Conservation (phyloP, 768 basidiomycete genomes). For the Mrakia frigida region DNA sequence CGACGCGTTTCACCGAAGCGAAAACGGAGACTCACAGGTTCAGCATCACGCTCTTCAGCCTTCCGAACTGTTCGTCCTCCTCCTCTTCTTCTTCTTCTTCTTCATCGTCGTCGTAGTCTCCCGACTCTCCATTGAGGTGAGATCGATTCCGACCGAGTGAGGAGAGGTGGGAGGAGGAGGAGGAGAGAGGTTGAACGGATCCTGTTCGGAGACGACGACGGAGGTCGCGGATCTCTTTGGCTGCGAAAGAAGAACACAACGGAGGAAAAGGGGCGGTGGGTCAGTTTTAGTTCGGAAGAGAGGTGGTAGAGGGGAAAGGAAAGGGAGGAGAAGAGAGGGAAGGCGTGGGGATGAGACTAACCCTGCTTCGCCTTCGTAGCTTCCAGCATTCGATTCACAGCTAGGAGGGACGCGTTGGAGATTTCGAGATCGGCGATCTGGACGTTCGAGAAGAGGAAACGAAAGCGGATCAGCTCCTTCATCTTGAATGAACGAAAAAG, state of each 20-base stretch:
- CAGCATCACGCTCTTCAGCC: constrained; percentile 18
- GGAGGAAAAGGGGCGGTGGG: not conserved
- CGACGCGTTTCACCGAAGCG: not conserved
- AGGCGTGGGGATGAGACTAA: not conserved
- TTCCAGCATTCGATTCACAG: constrained; percentile 28
- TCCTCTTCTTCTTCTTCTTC: constrained; percentile 2
- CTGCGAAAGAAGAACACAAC: not conserved
- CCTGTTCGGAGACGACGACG: constrained; percentile 29
- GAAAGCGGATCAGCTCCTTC: not conserved
- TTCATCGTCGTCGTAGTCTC: not conserved
- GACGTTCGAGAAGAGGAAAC: not conserved
- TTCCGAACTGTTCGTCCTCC: constrained; percentile 28
- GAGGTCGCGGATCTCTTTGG: constrained; percentile 32
- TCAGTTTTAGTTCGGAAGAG: not conserved
- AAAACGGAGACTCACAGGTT: not conserved
- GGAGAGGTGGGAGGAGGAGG: not conserved
- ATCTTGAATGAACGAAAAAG: no score
- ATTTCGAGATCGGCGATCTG: constrained; percentile 33
- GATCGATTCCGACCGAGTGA: not conserved
- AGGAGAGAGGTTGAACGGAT: constrained; percentile 7
- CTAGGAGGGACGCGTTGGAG: constrained; percentile 29
- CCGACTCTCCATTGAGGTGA: not conserved
- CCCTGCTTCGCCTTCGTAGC: constrained; percentile 30
- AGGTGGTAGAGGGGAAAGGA: not conserved
- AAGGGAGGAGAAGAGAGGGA: not conserved